Base-by-base conservation (phyloP, 2,329 filamentous ascomycete species). In the Pseudogymnoascus sp. region DNA sequence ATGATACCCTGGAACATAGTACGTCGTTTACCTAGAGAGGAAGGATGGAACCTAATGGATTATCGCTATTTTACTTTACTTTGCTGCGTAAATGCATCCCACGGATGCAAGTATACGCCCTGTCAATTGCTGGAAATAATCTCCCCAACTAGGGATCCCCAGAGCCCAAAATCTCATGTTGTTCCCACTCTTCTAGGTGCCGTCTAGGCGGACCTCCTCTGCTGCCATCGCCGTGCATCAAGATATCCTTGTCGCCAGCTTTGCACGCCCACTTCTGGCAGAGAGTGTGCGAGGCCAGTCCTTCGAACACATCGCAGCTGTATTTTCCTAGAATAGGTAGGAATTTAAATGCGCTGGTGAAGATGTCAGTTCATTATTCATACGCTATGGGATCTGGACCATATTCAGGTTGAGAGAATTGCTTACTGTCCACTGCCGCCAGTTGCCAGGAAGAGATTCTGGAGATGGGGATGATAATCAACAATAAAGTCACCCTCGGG, bases 401-500 rank as follows among this genome's bases (percentile, higher is more conserved):
- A 27, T 25, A 45, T 25, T 7, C 10, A 25, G 33, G 33, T 15
- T 9, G 33, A 58, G 5, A 25, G 18, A 33, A 25, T 58, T 60
- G 10, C 58, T 37, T 60, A 60, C 58, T 80, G 78, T 35, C 78
- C 78, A 21, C 76, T 76, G 0, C 78, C 79, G 0, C 78, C 80
- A 0, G 77, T 80, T 0, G 78, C 79, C 1, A 82, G 33, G 63
- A 82, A 82, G 0, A 82, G 64, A 0, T 77, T 76, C 2, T 75
- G 67, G 6, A 78, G 72, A 1, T 63, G 63, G 0, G 84, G 83
- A 63, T 87, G 83, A 62, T 81, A 76, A 18, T 80, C 79, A 25
- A 87, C 77, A 52, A 87, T 77, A 69, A 87, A 87, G 65, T 87
- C 81, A 1, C 83, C 83, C n/a, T 78, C 77, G 0, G 83, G 83